Percentiles rank a stretch among this genome's conserved stretches.
phyloP scores from a whole-genome alignment of 805 yeast genomes.

The Spathaspora arborariae region DNA sequence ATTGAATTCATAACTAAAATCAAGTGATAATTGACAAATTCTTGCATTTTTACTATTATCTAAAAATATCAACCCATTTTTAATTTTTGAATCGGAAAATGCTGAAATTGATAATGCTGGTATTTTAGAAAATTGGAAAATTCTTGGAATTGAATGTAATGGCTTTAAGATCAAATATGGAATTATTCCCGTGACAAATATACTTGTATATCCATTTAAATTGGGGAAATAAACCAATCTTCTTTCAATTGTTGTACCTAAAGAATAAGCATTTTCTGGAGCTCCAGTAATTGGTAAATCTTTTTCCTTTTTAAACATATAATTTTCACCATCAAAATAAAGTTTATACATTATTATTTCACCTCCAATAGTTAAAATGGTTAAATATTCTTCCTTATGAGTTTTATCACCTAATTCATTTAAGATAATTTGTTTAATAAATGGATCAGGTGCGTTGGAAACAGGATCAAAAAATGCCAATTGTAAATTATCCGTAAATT shows the following conservation, averaged over 20 bases:
- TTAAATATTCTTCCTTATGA: constrained; percentile 56
- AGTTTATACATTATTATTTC: constrained; percentile 67
- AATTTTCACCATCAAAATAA: constrained; percentile 44
- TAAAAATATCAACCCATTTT: constrained; percentile 62
- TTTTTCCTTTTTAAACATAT: constrained; percentile 39
- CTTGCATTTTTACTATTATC: constrained; percentile 70
- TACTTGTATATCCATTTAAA: constrained; percentile 53
- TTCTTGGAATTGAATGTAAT: constrained; percentile 57
- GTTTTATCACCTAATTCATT: constrained; percentile 60
- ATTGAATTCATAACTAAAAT: constrained; percentile 53
- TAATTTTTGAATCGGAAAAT: constrained; percentile 37
- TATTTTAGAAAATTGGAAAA: constrained; percentile 62
- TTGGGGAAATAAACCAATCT: constrained; percentile 56
- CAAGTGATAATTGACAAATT: constrained; percentile 45
- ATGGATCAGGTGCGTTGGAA: constrained; percentile 64
- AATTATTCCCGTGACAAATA: constrained; percentile 70
- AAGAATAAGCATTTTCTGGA: constrained; percentile 70
- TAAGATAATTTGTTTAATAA: constrained; percentile 62
- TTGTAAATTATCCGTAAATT: constrained; percentile 40
- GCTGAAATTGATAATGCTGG: constrained; percentile 66
- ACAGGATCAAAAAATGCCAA: constrained; percentile 48
- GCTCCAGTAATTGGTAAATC: constrained; percentile 64
- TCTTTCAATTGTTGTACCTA: constrained; percentile 68
- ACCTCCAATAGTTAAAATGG: constrained; percentile 77
- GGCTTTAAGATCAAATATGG: constrained; percentile 70